These are phyloP conservation scores for Oidiodendron maius DNA, from an alignment of 495 filamentous ascomycete species.

Conservation along the genomic window DNA sequence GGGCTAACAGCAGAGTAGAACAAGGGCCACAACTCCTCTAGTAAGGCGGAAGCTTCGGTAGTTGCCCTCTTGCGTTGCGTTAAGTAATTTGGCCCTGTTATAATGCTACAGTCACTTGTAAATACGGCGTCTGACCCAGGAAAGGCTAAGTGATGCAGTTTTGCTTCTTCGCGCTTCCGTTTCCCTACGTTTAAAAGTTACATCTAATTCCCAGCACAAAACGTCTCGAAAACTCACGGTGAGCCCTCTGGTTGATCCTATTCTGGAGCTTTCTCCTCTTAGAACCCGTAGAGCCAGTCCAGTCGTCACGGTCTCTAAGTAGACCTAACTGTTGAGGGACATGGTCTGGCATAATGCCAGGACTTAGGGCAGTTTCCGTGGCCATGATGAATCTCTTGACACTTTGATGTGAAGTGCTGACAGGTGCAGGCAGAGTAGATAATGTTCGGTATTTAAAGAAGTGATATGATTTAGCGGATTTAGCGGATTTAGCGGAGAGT, in stretches of 20 bases:
- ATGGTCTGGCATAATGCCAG: neutral
- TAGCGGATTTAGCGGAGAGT: no score
- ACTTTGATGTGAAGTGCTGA: neutral
- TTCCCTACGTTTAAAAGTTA: neutral
- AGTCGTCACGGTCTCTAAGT: constrained; percentile 25
- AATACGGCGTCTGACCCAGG: neutral
- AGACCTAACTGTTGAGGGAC: constrained; percentile 6
- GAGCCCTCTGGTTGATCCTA: constrained; percentile 40
- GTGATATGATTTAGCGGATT: no score
- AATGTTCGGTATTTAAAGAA: no score
- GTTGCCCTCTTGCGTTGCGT: neutral
- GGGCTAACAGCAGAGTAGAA: neutral
- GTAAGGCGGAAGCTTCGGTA: neutral
- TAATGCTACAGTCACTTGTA: no score
- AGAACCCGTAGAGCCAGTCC: constrained; percentile 32
- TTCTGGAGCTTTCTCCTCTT: constrained; percentile 38
- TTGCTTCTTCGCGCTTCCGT: neutral
- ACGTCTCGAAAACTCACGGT: constrained; percentile 24
- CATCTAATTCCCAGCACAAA: neutral
- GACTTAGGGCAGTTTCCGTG: neutral
- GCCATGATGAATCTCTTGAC: no score
- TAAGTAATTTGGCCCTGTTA: neutral
- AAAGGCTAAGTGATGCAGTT: no score
- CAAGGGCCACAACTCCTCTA: neutral
- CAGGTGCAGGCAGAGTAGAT: neutral